Percentiles rank a stretch among this genome's conserved stretches.
These are phyloP conservation scores for Saksenaea vasiformis DNA, from an alignment of 371 early-diverging fungal species.

Conservation along the genomic window DNA sequence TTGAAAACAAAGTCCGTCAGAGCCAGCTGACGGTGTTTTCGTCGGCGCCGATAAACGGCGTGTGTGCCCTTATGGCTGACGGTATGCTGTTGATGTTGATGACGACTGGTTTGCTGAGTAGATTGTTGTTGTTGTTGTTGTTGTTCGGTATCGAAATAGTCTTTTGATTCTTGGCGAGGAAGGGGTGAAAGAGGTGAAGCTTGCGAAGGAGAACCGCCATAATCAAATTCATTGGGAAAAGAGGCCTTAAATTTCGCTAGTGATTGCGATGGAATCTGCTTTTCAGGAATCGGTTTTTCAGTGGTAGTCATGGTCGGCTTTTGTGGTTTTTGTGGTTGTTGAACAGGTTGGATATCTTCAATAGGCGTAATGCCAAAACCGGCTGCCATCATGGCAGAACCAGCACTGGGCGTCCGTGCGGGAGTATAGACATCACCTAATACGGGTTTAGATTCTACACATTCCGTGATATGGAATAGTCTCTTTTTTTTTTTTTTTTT, in stretches of 20 bases:
- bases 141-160: neutral
- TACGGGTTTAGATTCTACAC: neutral
- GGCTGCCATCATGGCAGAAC: neutral
- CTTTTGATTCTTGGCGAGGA: neutral
- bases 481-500: neutral
- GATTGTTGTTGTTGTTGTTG: neutral
- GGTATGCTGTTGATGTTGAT: neutral
- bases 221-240: neutral
- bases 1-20: slow-evolving; percentile 32
- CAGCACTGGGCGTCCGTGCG: neutral
- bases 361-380: slow-evolving; percentile 1
- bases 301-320: too few relatives aligned
- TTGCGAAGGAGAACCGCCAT: neutral
- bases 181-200: neutral
- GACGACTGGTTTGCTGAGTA: neutral
- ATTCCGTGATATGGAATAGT: neutral
- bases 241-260: neutral
- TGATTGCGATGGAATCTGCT: neutral
- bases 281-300: too few relatives aligned
- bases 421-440: neutral
- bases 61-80: neutral
- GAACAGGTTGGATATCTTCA: neutral
- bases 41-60: slow-evolving; percentile 2
- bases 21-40: slow-evolving; percentile 4
- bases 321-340: neutral